A percentile compares a stretch with the other conserved stretches of the same genome.
phyloP scores from a whole-genome alignment of 2,329 filamentous ascomycete species.

The Cryphonectria parasitica region DNA sequence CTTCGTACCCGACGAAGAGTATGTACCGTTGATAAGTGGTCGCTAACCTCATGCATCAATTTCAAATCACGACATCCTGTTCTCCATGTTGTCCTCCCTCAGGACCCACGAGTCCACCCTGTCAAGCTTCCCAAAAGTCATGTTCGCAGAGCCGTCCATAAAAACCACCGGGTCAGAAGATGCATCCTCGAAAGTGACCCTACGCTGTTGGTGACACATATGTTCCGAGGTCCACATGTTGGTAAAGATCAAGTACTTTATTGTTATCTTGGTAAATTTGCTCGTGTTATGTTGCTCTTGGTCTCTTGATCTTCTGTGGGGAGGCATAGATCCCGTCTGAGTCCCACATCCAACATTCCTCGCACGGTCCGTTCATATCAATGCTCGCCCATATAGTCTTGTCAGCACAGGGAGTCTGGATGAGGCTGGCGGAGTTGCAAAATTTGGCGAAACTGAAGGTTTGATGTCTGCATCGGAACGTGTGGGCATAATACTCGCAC shows the following conservation, averaged over 20 bases:
- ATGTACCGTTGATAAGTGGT: background rate
- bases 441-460: slow-evolving; percentile 42
- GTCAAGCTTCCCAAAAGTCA: background rate
- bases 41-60: background rate
- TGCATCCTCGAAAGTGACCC: background rate
- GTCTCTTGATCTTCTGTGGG: slow-evolving; percentile 1
- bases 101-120: background rate
- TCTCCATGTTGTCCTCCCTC: background rate
- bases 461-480: slow-evolving; percentile 42
- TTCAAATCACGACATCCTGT: background rate
- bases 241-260: background rate
- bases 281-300: background rate
- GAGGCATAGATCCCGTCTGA: slow-evolving; percentile 29
- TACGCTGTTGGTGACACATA: background rate
- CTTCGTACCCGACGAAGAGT: background rate
- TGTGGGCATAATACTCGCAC: slow-evolving; percentile 46
- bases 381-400: slow-evolving; percentile 44
- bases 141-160: background rate
- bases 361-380: slow-evolving; percentile 41
- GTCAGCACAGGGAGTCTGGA: slow-evolving; percentile 42
- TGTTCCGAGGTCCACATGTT: background rate
- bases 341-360: slow-evolving; percentile 40
- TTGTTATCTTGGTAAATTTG: background rate
- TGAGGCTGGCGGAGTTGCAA: slow-evolving; percentile 41
- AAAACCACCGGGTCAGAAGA: background rate